These are phyloP conservation scores for Tuber umbilicatum DNA, from an alignment of 495 filamentous ascomycete species.

Conservation along the genomic window DNA sequence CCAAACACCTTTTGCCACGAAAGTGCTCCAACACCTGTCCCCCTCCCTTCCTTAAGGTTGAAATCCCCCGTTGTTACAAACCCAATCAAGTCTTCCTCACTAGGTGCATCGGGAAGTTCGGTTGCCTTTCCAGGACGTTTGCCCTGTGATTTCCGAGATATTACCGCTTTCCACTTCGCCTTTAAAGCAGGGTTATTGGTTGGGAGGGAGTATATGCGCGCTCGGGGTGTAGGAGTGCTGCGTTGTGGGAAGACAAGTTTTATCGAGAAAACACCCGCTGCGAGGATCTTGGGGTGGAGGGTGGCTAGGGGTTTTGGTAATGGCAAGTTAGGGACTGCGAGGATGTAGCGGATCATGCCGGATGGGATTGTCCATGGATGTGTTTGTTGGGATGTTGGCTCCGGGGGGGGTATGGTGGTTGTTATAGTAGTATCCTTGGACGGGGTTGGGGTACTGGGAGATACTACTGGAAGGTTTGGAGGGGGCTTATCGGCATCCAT, in stretches of 20 bases:
- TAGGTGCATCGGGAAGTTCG: slow-evolving; percentile 58
- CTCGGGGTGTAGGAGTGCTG: slow-evolving; percentile 56
- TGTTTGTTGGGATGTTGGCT: slow-evolving; percentile 29
- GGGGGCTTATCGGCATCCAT: slow-evolving; percentile 24
- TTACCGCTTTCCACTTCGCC: slow-evolving; percentile 47
- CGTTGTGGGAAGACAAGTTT: slow-evolving; percentile 54
- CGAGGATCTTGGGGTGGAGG: slow-evolving; percentile 26
- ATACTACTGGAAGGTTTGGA: neutral
- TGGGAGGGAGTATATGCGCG: slow-evolving; percentile 68
- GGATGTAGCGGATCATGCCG: slow-evolving; percentile 17
- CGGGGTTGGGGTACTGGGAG: neutral
- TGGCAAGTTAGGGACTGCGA: slow-evolving; percentile 20
- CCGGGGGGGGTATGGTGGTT: slow-evolving; percentile 41
- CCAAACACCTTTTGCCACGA: slow-evolving; percentile 54
- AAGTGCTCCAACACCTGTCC: slow-evolving; percentile 68
- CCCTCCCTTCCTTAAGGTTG: slow-evolving; percentile 68
- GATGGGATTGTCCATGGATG: slow-evolving; percentile 34
- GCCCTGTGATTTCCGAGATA: slow-evolving; percentile 41
- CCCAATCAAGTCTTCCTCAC: slow-evolving; percentile 73
- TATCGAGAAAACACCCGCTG: slow-evolving; percentile 50
- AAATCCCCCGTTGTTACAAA: slow-evolving; percentile 87
- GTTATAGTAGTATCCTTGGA: slow-evolving; percentile 36
- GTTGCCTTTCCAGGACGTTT: neutral
- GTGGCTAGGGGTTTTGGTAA: slow-evolving; percentile 18
- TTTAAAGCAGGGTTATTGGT: slow-evolving; percentile 44